Conservation (phyloP, 2,329 filamentous ascomycete species). For the Penicillium vulpinum region DNA sequence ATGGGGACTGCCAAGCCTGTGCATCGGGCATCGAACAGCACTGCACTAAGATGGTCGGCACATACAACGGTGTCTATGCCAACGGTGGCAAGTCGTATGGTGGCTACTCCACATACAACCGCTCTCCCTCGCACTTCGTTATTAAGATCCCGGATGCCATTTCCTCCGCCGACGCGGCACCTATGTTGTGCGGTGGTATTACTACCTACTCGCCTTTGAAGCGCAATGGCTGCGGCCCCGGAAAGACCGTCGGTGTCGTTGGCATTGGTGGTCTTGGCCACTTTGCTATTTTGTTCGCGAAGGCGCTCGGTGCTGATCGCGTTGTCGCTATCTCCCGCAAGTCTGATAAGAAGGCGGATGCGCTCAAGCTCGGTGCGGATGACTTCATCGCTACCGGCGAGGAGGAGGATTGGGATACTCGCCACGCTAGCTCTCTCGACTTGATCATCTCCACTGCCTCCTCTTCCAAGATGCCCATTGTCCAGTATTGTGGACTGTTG, state of each 20-base stretch:
- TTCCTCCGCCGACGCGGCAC: slow-evolving; percentile 55
- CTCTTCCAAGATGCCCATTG: slow-evolving; percentile 44
- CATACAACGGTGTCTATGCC: slow-evolving; percentile 31
- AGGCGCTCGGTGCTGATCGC: slow-evolving; percentile 63
- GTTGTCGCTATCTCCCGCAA: slow-evolving; percentile 57
- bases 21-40: slow-evolving; percentile 39
- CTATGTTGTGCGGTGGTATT: slow-evolving; percentile 75
- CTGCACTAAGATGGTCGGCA: slow-evolving; percentile 30
- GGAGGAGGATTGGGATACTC: slow-evolving; percentile 53
- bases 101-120: slow-evolving; percentile 61
- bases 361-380: slow-evolving; percentile 56
- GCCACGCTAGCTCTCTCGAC: slow-evolving; percentile 52
- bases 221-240: slow-evolving; percentile 65
- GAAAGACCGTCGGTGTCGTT: slow-evolving; percentile 68
- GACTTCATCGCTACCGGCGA: slow-evolving; percentile 58
- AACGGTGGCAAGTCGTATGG: slow-evolving; percentile 66
- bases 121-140: slow-evolving; percentile 59
- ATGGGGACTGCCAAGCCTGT: slow-evolving; percentile 55
- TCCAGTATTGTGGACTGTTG: slow-evolving; percentile 17
- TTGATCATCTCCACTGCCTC: slow-evolving; percentile 59
- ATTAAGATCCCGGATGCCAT: slow-evolving; percentile 56
- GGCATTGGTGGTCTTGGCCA: slow-evolving; percentile 73
- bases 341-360: slow-evolving; percentile 53
- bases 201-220: slow-evolving; percentile 70
- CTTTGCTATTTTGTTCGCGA: slow-evolving; percentile 68